Conservation (phyloP, 768 basidiomycete species). For the Lactarius tabidus region DNA sequence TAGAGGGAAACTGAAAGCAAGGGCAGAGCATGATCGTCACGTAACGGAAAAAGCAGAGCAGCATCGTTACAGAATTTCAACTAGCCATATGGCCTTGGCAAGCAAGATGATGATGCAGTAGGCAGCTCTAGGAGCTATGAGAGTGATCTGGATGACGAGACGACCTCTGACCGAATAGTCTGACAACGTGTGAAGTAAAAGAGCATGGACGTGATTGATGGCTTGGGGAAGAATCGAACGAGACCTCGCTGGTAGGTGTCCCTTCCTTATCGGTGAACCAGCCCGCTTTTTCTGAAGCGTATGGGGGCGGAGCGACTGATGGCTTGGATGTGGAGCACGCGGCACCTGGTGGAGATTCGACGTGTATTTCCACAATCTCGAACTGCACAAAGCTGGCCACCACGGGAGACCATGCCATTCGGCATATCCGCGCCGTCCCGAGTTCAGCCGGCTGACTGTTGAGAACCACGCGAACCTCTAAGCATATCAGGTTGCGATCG, state of each 20-base stretch:
- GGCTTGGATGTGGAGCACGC: constrained; percentile 6
- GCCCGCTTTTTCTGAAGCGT: not conserved
- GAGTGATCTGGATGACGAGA: not conserved
- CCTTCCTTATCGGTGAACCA: not conserved
- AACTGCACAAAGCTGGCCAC: constrained; percentile 25
- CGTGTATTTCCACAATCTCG: constrained; percentile 31
- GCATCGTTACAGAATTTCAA: too few relatives aligned
- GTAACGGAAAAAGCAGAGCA: too few relatives aligned
- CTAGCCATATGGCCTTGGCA: too few relatives aligned
- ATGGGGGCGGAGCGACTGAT: constrained; percentile 13
- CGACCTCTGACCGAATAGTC: not conserved
- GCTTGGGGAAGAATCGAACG: not conserved
- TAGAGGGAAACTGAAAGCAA: too few relatives aligned
- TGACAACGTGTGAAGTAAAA: constrained; percentile 2
- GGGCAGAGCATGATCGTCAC: too few relatives aligned
- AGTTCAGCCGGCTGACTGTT: constrained; percentile 13
- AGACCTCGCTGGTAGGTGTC: not conserved
- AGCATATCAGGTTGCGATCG: constrained; percentile 24
- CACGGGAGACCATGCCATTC: constrained; percentile 30
- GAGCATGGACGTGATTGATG: not conserved
- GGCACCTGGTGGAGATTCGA: constrained; percentile 8
- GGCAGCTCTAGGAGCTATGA: not conserved
- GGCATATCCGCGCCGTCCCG: constrained; percentile 27
- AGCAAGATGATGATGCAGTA: not conserved
- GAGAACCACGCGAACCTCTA: constrained; percentile 29